Percentiles rank a stretch among this genome's conserved stretches.
Conservation (phyloP, 257 asterid species). For the Schizonepeta tenuifolia region DNA sequence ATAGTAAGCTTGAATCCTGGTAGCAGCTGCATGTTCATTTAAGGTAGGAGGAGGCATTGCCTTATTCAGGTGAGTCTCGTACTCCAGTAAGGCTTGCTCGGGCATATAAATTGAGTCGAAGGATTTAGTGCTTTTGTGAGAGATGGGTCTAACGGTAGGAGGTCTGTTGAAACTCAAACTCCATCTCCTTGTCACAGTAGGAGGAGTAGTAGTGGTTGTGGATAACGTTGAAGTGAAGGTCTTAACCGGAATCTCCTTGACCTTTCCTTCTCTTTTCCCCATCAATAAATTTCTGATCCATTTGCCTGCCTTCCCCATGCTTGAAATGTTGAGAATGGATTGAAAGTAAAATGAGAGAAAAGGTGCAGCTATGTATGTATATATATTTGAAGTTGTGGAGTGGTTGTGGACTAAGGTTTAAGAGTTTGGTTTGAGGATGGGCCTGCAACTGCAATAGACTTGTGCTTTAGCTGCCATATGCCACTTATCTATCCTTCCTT, state of each 20-base stretch:
- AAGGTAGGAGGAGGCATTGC: neutral
- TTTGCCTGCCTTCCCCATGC: constrained; percentile 73
- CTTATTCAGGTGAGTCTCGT: constrained; percentile 39
- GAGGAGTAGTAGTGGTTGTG: constrained; percentile 23
- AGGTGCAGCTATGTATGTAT: neutral
- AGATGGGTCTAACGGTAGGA: constrained; percentile 31
- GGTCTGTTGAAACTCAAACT: constrained; percentile 78
- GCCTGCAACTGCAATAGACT: constrained; percentile 73
- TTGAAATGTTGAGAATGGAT: constrained; percentile 14
- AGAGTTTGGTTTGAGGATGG: neutral
- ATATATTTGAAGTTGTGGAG: neutral
- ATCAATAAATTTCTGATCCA: constrained; percentile 71
- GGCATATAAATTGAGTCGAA: constrained; percentile 50
- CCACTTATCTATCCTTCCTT: constrained; percentile 40
- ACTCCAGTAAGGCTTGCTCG: constrained; percentile 40
- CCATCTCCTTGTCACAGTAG: constrained; percentile 69
- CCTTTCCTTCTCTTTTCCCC: constrained; percentile 60
- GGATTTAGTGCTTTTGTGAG: constrained; percentile 43
- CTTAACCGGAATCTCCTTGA: constrained; percentile 41
- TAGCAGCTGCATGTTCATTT: constrained; percentile 57
- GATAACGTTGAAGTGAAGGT: constrained; percentile 7
- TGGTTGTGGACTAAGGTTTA: constrained; percentile 28
- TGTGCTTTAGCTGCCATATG: constrained; percentile 61
- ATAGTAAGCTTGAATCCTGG: constrained; percentile 64
- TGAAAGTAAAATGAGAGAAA: neutral